Conservation (phyloP, 2,329 filamentous ascomycete genomes). For the Fusarium paranaense region DNA sequence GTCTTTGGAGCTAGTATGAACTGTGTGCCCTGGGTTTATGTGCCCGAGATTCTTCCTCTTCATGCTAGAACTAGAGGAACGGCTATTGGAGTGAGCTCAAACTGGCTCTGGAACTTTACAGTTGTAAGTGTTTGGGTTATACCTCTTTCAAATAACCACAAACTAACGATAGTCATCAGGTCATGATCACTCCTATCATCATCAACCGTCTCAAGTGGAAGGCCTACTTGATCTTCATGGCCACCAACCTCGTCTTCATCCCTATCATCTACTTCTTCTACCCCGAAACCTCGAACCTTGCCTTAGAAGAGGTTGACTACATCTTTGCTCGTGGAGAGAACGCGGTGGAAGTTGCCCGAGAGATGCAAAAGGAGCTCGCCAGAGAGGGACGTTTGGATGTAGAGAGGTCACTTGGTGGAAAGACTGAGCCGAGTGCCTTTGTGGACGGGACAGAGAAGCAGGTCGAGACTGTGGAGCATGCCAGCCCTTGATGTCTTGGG, state of each 20-base stretch:
- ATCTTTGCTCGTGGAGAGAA: conserved; percentile 23
- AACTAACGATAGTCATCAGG: background rate
- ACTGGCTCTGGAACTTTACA: conserved; percentile 13
- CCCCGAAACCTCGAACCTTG: conserved; percentile 63
- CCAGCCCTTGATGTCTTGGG: background rate
- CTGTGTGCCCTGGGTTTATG: conserved; percentile 42
- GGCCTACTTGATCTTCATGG: conserved; percentile 65
- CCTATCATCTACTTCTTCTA: conserved; percentile 60
- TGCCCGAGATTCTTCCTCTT: conserved; percentile 35
- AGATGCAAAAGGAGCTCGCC: conserved; percentile 22
- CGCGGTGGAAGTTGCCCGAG: conserved; percentile 15
- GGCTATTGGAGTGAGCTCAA: conserved; percentile 38
- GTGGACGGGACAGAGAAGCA: background rate
- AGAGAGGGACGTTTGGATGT: conserved; percentile 13
- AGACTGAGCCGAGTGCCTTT: background rate
- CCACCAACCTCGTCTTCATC: conserved; percentile 58
- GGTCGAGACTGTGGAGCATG: conserved; percentile 2
- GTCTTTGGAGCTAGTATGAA: conserved; percentile 37
- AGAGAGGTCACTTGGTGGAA: background rate
- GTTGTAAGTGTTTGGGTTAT: background rate
- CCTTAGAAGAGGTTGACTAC: conserved; percentile 64
- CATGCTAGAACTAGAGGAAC: conserved; percentile 34
- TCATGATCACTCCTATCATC: conserved; percentile 64
- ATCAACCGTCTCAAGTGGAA: conserved; percentile 62
- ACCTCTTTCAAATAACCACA: too few relatives aligned